Evolutionary conservation across 2,329 filamentous ascomycete genomes (phyloP), one percentile per base, ranked within the genome.

Genomic region (Fusarium tanahbumbuense): DNA sequence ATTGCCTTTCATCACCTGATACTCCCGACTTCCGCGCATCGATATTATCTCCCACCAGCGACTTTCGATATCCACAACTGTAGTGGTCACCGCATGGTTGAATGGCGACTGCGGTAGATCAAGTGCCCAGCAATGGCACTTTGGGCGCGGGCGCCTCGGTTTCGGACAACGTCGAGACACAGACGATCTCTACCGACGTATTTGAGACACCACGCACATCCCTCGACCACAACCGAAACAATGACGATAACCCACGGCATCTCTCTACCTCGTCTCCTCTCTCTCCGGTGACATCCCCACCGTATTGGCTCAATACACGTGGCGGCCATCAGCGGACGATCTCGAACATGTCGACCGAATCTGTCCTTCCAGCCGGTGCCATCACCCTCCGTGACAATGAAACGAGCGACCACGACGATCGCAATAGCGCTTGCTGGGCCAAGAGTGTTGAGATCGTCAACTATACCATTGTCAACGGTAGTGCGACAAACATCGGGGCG

Each of bases 341-440:
- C 16, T 84, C 82, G n/a, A 85, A 78, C 64, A 73, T 82, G 22
- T 88, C 87, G 10, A 78, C 74, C 54, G 82, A 86, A 42, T 87
- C 85, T 44, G 75, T 85, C 41, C 78, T 87, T n/a, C 81, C 82
- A 2, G 75, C 78, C 1, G 86, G 86, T 37, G 86, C 84, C 45
- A 91, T 91, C 71, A 88, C 84, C 10, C 80, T 91, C 63, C 86
- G 85, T 67, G 89, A 91, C 76, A 90, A 91, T 77, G 88, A 89
- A 70, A 83, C 82, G 34, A 84, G 81, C 64, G 84, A 84, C 46
- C 78, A 82, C 52, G 81, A 85, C 65, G 84, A 84, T 53, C 80
- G 83, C 63, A 87, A 87, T 76, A 84, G 82, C 64, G 87, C 87
- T 15, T 91, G 88, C 78, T 91, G 89, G 89, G 89, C 89, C 30